Base-by-base conservation (phyloP, 2,329 filamentous ascomycete genomes). In the Phoma sp. region DNA sequence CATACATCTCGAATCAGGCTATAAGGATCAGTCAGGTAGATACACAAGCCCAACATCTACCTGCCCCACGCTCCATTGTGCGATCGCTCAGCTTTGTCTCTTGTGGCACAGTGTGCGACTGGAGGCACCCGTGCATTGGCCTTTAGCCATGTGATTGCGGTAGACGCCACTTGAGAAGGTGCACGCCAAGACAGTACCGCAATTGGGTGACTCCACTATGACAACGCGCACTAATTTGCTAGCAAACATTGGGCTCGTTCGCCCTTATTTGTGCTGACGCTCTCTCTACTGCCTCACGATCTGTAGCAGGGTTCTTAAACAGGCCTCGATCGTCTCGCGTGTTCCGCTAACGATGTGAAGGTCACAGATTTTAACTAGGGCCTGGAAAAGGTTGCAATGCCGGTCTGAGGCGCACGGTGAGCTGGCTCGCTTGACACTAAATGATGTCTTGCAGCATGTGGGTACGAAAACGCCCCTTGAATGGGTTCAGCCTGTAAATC, bases 111-210 rank as follows among this genome's bases (percentile, higher is more conserved):
- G 23, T 22, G 32, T 47, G 50, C 43, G 33, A 52, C 41, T 22
- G 58, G 45, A 64, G 59, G 62, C 60, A 67, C 64, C 64, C 60
- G 46, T 44, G 47, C 39, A 41, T 36, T 52, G 41, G 49, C 36
- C 36, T 33, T 29, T 43, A 39, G 36, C 58, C 57, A 63, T 60
- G 55, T 64, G 58, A 65, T 43, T 50, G 41, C 30, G 30, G 41
- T 45, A 43, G 45, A 29, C 53, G 43, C 48, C 47, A 54, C 44
- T 49, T 47, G 39, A 30, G 41, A 39, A 52, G 47, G 46, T 52
- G 47, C 40, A 51, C 54, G 55, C 58, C 55, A 64, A 62, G 60
- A 38, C 44, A 41, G 47, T 22, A 27, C 24, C 52, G 52, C 41
- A 52, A 62, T 55, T 50, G 29, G 51, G 32, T 44, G 47, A 54